These are phyloP conservation scores for Aspergillus ellipticus DNA, from an alignment of 495 filamentous ascomycete species.

Conservation along the genomic window DNA sequence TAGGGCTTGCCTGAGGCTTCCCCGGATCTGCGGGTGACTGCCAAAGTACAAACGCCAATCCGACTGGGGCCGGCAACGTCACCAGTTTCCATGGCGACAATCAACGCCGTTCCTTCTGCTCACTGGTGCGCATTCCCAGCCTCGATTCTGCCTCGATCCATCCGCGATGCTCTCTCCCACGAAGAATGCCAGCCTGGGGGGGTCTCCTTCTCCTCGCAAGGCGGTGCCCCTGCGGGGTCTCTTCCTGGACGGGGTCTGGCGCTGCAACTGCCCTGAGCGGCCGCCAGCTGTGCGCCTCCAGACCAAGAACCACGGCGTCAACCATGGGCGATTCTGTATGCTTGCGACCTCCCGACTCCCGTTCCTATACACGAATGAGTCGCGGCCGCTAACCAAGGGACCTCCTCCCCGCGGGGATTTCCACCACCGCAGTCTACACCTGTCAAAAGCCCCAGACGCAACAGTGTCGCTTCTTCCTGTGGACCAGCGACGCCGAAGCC, in stretches of 20 bases:
- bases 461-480: conserved; percentile 70
- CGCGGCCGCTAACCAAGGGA: background rate
- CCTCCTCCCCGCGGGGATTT: background rate
- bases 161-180: background rate
- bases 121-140: too few species aligned
- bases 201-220: conserved; percentile 22
- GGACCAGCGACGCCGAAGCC: conserved; percentile 56
- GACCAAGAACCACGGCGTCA: conserved; percentile 62
- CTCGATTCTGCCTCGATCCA: background rate
- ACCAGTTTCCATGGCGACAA: conserved; percentile 26
- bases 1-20: too few species aligned
- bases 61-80: too few species aligned
- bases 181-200: background rate
- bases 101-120: conserved; percentile 1
- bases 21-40: too few species aligned
- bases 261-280: conserved; percentile 64
- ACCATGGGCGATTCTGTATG: conserved; percentile 59
- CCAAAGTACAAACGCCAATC: too few species aligned
- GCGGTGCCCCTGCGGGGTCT: conserved; percentile 46
- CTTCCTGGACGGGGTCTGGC: conserved; percentile 54
- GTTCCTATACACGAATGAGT: background rate
- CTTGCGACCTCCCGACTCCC: background rate
- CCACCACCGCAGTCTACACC: conserved; percentile 58
- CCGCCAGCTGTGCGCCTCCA: conserved; percentile 56
- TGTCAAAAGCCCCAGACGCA: conserved; percentile 52